phyloP scores from a whole-genome alignment of 306 rosid genomes.

The Sesbania bispinosa region DNA sequence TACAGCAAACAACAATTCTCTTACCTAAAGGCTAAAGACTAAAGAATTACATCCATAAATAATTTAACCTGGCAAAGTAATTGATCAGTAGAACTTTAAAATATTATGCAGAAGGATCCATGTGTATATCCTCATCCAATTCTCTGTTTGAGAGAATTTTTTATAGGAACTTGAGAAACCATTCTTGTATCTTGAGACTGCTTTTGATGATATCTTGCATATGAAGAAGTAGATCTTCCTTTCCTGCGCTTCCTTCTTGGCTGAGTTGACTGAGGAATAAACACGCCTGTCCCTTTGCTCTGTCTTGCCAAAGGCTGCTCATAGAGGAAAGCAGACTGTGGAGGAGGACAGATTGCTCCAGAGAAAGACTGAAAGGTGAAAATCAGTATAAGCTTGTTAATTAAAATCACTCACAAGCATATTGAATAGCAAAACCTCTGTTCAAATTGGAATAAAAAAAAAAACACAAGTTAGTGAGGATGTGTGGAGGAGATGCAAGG shows the following conservation, averaged over 20 bases:
- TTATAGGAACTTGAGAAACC: slow-evolving; percentile 40
- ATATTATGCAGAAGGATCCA: background rate
- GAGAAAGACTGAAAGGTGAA: slow-evolving; percentile 48
- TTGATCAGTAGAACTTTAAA: slow-evolving; percentile 20
- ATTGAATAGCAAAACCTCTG: too few relatives aligned
- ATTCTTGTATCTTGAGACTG: slow-evolving; percentile 40
- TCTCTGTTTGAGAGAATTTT: slow-evolving; percentile 33
- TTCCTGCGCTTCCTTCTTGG: slow-evolving; percentile 61
- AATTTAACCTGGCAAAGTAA: slow-evolving; percentile 5
- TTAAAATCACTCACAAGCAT: too few relatives aligned
- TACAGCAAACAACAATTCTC: too few relatives aligned
- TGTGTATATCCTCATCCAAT: slow-evolving; percentile 29
- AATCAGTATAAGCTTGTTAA: background rate
- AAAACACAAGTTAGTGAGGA: background rate
- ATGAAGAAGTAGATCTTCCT: slow-evolving; percentile 50
- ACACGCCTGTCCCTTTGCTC: slow-evolving; percentile 90
- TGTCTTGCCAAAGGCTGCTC: slow-evolving; percentile 47
- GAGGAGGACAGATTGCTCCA: slow-evolving; percentile 42
- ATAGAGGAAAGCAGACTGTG: slow-evolving; percentile 24
- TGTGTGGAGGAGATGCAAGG: background rate
- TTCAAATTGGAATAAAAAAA: too few relatives aligned
- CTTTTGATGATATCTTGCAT: slow-evolving; percentile 49
- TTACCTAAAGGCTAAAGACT: too few relatives aligned
- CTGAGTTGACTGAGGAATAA: slow-evolving; percentile 63
- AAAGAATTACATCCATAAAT: slow-evolving; percentile 14